Evolutionary conservation across 2,329 filamentous ascomycete species (phyloP).

Genomic region (Fonsecaea nubica): DNA sequence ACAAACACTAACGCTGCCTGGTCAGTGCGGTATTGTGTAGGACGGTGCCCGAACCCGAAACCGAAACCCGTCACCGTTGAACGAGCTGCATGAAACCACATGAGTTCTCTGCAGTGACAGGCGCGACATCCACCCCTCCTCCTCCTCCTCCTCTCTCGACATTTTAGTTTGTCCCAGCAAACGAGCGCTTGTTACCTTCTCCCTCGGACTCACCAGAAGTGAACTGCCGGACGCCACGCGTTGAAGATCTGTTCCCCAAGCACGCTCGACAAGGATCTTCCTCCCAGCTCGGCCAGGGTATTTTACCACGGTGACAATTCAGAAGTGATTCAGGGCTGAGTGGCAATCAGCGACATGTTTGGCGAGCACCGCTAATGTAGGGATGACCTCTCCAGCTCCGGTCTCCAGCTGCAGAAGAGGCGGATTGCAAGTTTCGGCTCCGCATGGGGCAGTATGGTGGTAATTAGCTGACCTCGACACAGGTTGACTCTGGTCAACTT

Average conservation of each 20-base stretch:
- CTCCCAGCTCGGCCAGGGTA: background rate
- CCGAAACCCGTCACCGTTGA: slow-evolving; percentile 4
- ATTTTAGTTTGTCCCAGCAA: slow-evolving; percentile 1
- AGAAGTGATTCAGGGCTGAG: background rate
- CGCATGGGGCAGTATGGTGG: background rate
- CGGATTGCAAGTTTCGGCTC: slow-evolving; percentile 2
- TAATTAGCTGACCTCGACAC: background rate
- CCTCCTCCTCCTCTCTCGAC: background rate
- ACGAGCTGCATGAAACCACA: slow-evolving; percentile 3
- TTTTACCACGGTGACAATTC: background rate
- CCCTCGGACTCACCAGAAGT: background rate
- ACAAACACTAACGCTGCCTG: background rate
- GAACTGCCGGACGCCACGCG: background rate
- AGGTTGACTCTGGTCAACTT: background rate
- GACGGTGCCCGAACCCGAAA: background rate
- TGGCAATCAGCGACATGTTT: background rate
- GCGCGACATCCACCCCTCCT: background rate
- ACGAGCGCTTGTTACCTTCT: background rate
- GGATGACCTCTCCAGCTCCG: background rate
- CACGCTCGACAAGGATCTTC: background rate
- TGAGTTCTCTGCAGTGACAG: background rate
- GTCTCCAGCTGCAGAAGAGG: background rate
- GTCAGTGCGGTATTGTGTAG: background rate
- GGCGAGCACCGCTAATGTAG: background rate
- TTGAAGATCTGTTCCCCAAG: slow-evolving; percentile 2